Conservation (phyloP, 75 land plant species). For the Picea glauca region DNA sequence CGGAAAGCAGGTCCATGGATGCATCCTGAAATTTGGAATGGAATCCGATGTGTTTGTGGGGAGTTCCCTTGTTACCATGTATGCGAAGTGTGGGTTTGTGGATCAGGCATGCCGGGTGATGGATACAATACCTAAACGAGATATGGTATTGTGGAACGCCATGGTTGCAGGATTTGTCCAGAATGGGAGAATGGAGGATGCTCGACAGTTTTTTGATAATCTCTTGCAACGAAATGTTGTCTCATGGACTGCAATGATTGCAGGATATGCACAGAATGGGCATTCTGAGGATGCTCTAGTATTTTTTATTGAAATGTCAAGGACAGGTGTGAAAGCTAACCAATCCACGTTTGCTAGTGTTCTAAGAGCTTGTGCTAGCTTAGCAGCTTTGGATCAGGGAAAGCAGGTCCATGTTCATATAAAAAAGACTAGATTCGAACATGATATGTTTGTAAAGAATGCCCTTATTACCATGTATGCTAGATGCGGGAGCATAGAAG, state of each 20-base stretch:
- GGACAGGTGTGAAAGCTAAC: background rate
- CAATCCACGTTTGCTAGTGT: slow-evolving; percentile 14
- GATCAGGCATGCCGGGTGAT: slow-evolving; percentile 17
- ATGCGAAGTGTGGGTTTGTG: slow-evolving; percentile 19
- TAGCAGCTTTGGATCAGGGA: slow-evolving; percentile 26
- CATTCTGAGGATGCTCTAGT: background rate
- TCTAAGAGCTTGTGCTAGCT: slow-evolving; percentile 19
- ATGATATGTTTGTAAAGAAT: slow-evolving; percentile 18
- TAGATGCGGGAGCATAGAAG: slow-evolving; percentile 13
- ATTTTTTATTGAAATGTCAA: slow-evolving; percentile 7
- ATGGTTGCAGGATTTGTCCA: slow-evolving; percentile 10
- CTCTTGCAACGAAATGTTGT: background rate
- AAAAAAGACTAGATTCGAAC: slow-evolving; percentile 8
- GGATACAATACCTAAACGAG: slow-evolving; percentile 5
- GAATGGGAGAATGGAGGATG: slow-evolving; percentile 8
- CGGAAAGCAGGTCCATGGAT: slow-evolving; percentile 16
- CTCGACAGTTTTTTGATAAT: background rate
- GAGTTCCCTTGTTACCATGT: slow-evolving; percentile 17
- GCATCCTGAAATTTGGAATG: background rate
- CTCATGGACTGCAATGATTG: slow-evolving; percentile 9
- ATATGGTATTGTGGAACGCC: slow-evolving; percentile 2
- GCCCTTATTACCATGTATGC: slow-evolving; percentile 26
- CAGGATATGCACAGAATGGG: slow-evolving; percentile 7
- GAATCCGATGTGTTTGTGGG: slow-evolving; percentile 15
- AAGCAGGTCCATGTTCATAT: slow-evolving; percentile 23